A percentile compares a stretch with the other conserved stretches of the same genome.
Conservation (phyloP, 441 rosid genomes). For the Populus hybrid region DNA sequence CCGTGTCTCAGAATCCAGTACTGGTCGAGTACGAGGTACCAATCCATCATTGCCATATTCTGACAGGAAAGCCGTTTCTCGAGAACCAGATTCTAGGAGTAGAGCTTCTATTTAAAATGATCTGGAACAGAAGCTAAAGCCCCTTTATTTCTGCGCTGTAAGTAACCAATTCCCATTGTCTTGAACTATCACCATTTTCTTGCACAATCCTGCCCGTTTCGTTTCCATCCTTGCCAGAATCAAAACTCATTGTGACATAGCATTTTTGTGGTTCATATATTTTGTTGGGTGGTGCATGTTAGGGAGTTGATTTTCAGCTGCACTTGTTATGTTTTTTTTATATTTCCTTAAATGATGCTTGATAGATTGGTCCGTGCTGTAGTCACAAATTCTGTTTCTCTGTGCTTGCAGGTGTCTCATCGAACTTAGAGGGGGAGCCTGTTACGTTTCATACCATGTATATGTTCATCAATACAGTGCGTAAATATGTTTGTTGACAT, state of each 20-base stretch:
- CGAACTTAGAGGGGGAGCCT: background rate
- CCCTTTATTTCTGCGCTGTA: constrained; percentile 20
- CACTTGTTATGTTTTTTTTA: background rate
- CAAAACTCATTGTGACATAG: background rate
- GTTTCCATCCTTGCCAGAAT: background rate
- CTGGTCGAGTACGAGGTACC: constrained; percentile 19
- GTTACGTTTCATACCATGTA: background rate
- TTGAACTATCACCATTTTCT: background rate
- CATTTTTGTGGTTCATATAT: background rate
- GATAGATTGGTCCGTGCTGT: background rate
- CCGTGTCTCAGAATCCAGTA: constrained; percentile 33
- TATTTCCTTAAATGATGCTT: background rate
- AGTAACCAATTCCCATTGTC: constrained; percentile 1
- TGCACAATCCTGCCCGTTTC: background rate
- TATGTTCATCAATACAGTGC: background rate
- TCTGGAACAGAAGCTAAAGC: constrained; percentile 5
- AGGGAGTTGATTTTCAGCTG: background rate
- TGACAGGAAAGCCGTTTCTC: constrained; percentile 10
- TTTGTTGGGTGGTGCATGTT: background rate
- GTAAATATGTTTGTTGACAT: background rate
- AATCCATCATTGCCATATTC: constrained; percentile 27
- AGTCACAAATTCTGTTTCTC: background rate
- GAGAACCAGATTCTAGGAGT: constrained; percentile 15
- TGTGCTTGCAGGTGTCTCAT: constrained; percentile 19
- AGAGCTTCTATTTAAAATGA: constrained; percentile 22